phyloP scores from a whole-genome alignment of 2,329 filamentous ascomycete genomes.

The Pseudocercospora macadamiae region DNA sequence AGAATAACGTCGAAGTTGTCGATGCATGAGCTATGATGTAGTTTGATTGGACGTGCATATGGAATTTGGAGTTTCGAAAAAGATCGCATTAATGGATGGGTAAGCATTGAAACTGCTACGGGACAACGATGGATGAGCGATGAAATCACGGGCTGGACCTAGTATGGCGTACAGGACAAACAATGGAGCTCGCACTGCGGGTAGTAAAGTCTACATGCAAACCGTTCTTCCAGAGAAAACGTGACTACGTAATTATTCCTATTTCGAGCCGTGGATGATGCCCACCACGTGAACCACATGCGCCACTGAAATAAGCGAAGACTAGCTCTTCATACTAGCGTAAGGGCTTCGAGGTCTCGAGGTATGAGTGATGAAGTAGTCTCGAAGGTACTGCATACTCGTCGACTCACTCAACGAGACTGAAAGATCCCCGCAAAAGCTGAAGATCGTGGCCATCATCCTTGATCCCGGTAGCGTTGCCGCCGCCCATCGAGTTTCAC shows the following conservation, averaged over 20 bases:
- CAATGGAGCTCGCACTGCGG: too few relatives aligned
- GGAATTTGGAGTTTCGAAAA: not conserved
- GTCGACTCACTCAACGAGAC: too few relatives aligned
- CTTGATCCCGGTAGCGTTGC: slow-evolving; percentile 2
- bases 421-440: too few relatives aligned
- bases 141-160: slow-evolving; percentile 14
- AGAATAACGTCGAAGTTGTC: slow-evolving; percentile 12
- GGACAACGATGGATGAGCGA: slow-evolving; percentile 2
- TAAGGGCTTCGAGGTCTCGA: not conserved
- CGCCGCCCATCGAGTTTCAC: slow-evolving; percentile 15
- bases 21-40: slow-evolving; percentile 11
- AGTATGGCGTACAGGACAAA: slow-evolving; percentile 3
- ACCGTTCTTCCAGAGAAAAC: too few relatives aligned
- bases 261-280: not conserved
- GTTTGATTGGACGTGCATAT: too few relatives aligned
- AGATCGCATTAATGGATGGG: too few relatives aligned
- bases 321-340: not conserved
- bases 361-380: not conserved
- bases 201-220: too few relatives aligned
- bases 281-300: not conserved
- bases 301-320: not conserved
- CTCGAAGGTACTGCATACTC: too few relatives aligned
- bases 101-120: not conserved
- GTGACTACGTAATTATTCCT: not conserved
- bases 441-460: slow-evolving; percentile 5